Base-by-base conservation (phyloP, 2,329 filamentous ascomycete genomes). In the Harringtonia aguacate region DNA sequence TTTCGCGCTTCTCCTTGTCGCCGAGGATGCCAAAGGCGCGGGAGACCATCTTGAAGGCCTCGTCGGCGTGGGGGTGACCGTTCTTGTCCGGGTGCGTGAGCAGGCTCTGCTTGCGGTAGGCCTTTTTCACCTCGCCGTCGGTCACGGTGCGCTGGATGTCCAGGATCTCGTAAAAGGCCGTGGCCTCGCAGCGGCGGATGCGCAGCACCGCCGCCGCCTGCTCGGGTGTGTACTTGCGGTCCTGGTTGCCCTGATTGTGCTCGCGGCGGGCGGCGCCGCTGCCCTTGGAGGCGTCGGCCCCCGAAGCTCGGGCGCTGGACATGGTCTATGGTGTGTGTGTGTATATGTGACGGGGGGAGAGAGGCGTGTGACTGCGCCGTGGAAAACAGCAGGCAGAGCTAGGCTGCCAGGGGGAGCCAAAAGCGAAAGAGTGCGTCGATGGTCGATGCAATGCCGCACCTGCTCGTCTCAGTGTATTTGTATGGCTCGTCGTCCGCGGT, bases 41-140 rank as follows among this genome's bases (percentile, higher is more conserved):
- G 57, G 86, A 85, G 21, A 98, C 88, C 85, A 95, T 85, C 71
- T 98, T 98, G 70, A 98, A 98, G 28, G 92, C 92, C 68, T 98
- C 92, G 61, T 95, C 92, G 44, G 92, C 90, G 48, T 94, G 80
- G 31, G 90, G 82, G 61, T 95, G 89, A 41, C 89, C 89, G 72
- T 98, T 98, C 72, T 98, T 98, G 71, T 98, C 92, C 50, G 92
- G 92, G 70, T 98, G 92, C 47, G 92, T 98, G 58, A 97, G 73
- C 56, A 98, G 69, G 60, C 85, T 92, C 61, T 94, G 75, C 67
- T 95, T 97, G 58, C 90, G 79, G 67, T 98, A 98, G 8, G 92
- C 90, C 70, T 97, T 97, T 65, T 97, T 98, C 60, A 98, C 88
- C 57, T 97, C 90, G 49, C 72, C 64, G 54, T 97, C 90, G 39